Conservation (phyloP, 495 filamentous ascomycete species). For the Aspergillus sclerotiicarbonarius region DNA sequence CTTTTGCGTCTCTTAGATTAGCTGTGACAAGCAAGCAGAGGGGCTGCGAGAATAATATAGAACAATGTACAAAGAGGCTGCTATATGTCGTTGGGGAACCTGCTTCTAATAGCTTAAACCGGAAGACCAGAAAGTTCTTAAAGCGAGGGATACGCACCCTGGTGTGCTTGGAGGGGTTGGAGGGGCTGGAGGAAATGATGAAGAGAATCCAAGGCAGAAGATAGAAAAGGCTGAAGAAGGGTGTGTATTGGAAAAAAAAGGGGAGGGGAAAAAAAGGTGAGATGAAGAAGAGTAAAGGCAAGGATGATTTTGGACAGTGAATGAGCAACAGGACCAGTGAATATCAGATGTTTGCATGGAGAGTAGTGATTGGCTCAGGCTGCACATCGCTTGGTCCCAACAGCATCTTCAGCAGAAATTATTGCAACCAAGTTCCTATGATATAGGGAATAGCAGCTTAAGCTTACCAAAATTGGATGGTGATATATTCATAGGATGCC, state of each 20-base stretch:
- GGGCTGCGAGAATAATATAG: not conserved
- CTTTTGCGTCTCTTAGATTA: not conserved
- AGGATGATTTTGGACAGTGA: not conserved
- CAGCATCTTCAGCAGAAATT: not conserved
- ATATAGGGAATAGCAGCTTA: too few relatives aligned
- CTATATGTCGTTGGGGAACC: too few relatives aligned
- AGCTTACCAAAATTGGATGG: not conserved
- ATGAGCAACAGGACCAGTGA: not conserved
- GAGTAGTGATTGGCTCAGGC: not conserved
- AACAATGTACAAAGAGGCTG: not conserved
- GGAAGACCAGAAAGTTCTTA: too few relatives aligned
- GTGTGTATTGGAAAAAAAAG: not conserved
- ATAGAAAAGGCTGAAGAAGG: too few relatives aligned
- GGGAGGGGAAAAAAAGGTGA: not conserved
- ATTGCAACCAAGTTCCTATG: too few relatives aligned
- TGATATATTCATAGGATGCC: not conserved
- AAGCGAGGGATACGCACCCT: too few relatives aligned
- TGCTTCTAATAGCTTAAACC: too few relatives aligned
- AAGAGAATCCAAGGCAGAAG: too few relatives aligned
- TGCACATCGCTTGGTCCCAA: not conserved
- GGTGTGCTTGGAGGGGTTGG: too few relatives aligned
- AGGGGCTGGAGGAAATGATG: too few relatives aligned
- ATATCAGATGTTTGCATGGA: not conserved
- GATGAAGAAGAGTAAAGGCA: not conserved
- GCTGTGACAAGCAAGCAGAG: not conserved